Percentiles rank a stretch among this genome's conserved stretches.
Conservation (phyloP, 306 rosid genomes). For the Astragalus membranaceus region DNA sequence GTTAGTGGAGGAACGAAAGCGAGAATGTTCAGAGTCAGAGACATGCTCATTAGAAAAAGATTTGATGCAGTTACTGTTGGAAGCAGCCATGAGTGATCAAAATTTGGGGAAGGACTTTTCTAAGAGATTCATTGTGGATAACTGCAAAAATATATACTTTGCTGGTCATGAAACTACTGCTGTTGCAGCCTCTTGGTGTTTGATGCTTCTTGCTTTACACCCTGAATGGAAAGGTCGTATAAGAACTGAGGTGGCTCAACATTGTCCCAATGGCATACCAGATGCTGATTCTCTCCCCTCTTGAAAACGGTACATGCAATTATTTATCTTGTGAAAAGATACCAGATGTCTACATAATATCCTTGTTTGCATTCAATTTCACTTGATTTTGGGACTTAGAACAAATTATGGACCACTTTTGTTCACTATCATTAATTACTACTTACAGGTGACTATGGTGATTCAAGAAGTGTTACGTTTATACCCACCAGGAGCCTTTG, state of each 20-base stretch:
- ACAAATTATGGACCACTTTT: no score
- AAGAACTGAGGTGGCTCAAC: slow-evolving; percentile 49
- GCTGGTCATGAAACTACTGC: slow-evolving; percentile 90
- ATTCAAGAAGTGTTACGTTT: no score
- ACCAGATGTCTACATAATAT: no score
- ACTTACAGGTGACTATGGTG: no score
- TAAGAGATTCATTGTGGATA: slow-evolving; percentile 73
- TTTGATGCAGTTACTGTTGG: slow-evolving; percentile 62
- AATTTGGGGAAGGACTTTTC: slow-evolving; percentile 43
- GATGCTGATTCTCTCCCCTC: no score
- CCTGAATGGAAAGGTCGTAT: slow-evolving; percentile 78
- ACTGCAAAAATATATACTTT: no score
- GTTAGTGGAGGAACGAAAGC: slow-evolving; percentile 58
- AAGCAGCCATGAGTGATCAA: slow-evolving; percentile 50
- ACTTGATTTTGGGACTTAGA: no score
- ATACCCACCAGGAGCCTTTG: no score
- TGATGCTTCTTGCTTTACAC: slow-evolving; percentile 79
- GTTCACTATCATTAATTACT: no score
- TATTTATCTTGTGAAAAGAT: no score
- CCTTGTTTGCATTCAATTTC: no score
- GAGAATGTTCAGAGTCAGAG: slow-evolving; percentile 31
- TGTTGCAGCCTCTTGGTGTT: slow-evolving; percentile 73
- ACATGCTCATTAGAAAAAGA: slow-evolving; percentile 43
- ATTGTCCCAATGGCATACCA: slow-evolving; percentile 52
- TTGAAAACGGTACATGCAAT: no score